Evolutionary conservation across 306 rosid genomes (phyloP).

Genomic region (Cucurbita ficifolia): DNA sequence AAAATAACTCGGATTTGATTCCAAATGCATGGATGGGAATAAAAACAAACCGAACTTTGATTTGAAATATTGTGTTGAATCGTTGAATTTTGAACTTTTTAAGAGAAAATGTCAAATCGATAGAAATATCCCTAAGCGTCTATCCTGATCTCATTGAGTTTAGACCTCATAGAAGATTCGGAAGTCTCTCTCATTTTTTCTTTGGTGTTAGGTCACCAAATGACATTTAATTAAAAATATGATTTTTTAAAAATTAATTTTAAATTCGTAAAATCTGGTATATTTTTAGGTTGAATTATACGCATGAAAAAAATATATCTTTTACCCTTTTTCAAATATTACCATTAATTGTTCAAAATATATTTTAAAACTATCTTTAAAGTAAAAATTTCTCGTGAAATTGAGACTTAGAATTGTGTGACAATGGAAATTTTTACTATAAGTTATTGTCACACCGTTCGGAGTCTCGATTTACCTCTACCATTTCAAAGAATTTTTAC

Average conservation of each 20-base stretch:
- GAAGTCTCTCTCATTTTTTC: neutral
- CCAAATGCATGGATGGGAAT: neutral
- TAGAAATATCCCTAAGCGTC: neutral
- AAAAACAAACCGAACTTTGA: neutral
- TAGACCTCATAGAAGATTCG: neutral
- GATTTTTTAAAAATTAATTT: too few relatives aligned
- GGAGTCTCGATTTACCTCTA: too few relatives aligned
- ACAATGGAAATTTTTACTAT: too few relatives aligned
- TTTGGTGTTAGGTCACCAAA: conserved; percentile 2
- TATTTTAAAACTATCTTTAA: too few relatives aligned
- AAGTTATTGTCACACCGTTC: too few relatives aligned
- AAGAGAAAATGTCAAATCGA: neutral
- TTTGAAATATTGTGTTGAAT: neutral
- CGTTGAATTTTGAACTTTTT: neutral
- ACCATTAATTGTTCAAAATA: too few relatives aligned
- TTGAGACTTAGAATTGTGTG: too few relatives aligned
- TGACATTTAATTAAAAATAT: neutral
- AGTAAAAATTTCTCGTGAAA: too few relatives aligned
- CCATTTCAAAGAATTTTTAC: too few relatives aligned
- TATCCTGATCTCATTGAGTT: neutral
- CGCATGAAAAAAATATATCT: too few relatives aligned
- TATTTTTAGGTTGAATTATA: too few relatives aligned
- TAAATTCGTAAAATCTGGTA: neutral
- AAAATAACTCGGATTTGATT: neutral
- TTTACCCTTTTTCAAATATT: too few relatives aligned